Evolutionary conservation across 331 rosid genomes (phyloP).

Genomic region (Quercus tomentella): DNA sequence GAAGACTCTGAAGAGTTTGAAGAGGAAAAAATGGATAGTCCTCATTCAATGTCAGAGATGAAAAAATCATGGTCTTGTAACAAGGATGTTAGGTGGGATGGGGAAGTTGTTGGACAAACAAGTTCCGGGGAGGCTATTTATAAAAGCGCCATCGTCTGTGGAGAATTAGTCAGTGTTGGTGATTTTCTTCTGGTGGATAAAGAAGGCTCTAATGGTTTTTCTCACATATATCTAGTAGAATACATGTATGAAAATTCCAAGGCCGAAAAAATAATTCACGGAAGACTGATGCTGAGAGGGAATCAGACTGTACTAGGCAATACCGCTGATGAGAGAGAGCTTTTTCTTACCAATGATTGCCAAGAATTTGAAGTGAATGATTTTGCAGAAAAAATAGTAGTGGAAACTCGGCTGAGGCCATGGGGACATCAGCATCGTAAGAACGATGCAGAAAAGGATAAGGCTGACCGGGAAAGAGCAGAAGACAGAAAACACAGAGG

Average conservation of each 20-base stretch:
- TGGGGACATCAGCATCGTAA: slow-evolving; percentile 85
- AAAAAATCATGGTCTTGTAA: slow-evolving; percentile 24
- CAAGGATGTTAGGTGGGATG: slow-evolving; percentile 60
- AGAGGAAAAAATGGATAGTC: slow-evolving; percentile 24
- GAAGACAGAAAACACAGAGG: slow-evolving; percentile 85
- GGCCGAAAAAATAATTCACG: slow-evolving; percentile 77
- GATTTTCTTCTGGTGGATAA: slow-evolving; percentile 57
- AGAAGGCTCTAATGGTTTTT: slow-evolving; percentile 48
- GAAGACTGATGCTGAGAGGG: slow-evolving; percentile 68
- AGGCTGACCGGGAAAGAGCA: slow-evolving; percentile 59
- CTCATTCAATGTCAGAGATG: slow-evolving; percentile 33
- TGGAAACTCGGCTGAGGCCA: slow-evolving; percentile 35
- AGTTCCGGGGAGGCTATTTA: slow-evolving; percentile 51
- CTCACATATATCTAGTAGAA: slow-evolving; percentile 59
- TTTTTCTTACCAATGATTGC: slow-evolving; percentile 82
- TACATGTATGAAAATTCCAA: slow-evolving; percentile 69
- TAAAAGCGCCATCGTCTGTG: slow-evolving; percentile 47
- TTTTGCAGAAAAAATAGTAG: slow-evolving; percentile 39
- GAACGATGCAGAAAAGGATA: slow-evolving; percentile 34
- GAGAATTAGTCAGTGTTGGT: slow-evolving; percentile 63
- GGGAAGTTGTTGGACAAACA: slow-evolving; percentile 49
- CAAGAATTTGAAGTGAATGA: slow-evolving; percentile 43
- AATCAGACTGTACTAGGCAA: slow-evolving; percentile 84
- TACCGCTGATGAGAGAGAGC: slow-evolving; percentile 76
- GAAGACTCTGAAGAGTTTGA: slow-evolving; percentile 47